Base-by-base conservation (phyloP, 2,329 filamentous ascomycete species). In the Drechslerella dactyloides region DNA sequence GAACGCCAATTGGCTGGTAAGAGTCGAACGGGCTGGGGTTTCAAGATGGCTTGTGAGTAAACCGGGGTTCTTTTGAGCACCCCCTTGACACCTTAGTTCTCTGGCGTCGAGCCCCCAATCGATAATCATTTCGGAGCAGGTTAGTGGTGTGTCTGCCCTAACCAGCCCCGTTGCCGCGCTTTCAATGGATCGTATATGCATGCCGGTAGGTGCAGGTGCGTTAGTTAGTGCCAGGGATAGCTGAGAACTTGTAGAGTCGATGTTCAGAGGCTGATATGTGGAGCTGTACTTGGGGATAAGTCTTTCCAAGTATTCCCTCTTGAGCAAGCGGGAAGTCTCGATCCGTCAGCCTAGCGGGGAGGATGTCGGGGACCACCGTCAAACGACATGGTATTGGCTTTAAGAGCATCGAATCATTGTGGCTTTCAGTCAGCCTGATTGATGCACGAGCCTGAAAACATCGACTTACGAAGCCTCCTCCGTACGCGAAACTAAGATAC, bases 391-490 rank as follows among this genome's bases (percentile, higher is more conserved):
- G 2, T 13, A 42, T 23, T 48, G 15, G 11, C 11, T 44, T 11
- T 17, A 21, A 48, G 21, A 19, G 44, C 44, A 48, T 48, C n/a
- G 44, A 48, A 21, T 19, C 17, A 19, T 5, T 5, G 13, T 5
- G 40, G 7, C 17, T 15, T 10, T 6, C 15, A 10, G 5, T 44
- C 40, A 44, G 40, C 40, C 40, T 17, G 40, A 44, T 11, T 23
- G 44, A 48, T 21, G 19, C 44, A 48, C 44, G 44, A 48, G 44
- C 44, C 15, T 48, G 44, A 19, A 48, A 48, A 48, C 44, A 19
- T 48, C 44, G 19, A n/a, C n/a, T n/a, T n/a, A n/a, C n/a, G n/a
- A n/a, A n/a, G n/a, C n/a, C n/a, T n/a, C n/a, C n/a, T n/a, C n/a
- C n/a, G n/a, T n/a, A n/a, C n/a, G n/a, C n/a, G n/a, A n/a, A n/a